phyloP scores from a whole-genome alignment of 2,329 filamentous ascomycete species.

The Stagonosporopsis tanaceti region DNA sequence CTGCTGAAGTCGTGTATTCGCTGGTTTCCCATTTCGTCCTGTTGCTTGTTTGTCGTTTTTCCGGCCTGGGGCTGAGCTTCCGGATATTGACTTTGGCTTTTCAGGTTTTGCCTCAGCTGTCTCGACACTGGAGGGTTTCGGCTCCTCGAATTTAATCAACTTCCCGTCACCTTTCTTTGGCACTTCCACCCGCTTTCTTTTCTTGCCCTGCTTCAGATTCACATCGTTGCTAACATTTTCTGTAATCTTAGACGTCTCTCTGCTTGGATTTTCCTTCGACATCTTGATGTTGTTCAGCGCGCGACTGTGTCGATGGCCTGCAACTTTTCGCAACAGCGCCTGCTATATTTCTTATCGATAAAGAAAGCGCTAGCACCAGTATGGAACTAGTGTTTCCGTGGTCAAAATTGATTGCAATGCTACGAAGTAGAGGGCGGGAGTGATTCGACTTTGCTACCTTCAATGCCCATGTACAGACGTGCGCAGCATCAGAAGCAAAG shows the following conservation, averaged over 20 bases:
- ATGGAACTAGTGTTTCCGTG: neutral
- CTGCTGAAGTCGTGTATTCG: constrained; percentile 8
- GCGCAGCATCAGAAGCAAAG: too few species aligned
- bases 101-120: neutral
- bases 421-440: too few species aligned
- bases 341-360: constrained; percentile 34
- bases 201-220: constrained; percentile 37
- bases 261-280: constrained; percentile 24
- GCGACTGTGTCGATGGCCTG: constrained; percentile 4
- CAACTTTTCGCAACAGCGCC: constrained; percentile 31
- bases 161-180: constrained; percentile 30
- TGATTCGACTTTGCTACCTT: too few species aligned
- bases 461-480: too few species aligned
- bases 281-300: constrained; percentile 18
- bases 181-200: constrained; percentile 41
- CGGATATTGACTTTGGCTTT: constrained; percentile 3
- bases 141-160: constrained; percentile 9
- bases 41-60: neutral
- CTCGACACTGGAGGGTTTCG: neutral
- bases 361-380: constrained; percentile 5
- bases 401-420: neutral
- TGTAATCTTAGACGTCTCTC: neutral
- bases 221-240: neutral
- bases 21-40: constrained; percentile 2
- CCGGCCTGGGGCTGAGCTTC: constrained; percentile 4